Evolutionary conservation across 2,329 filamentous ascomycete genomes (phyloP), one percentile per base, ranked within the genome.

Genomic region (Chalaropsis thielavioides): DNA sequence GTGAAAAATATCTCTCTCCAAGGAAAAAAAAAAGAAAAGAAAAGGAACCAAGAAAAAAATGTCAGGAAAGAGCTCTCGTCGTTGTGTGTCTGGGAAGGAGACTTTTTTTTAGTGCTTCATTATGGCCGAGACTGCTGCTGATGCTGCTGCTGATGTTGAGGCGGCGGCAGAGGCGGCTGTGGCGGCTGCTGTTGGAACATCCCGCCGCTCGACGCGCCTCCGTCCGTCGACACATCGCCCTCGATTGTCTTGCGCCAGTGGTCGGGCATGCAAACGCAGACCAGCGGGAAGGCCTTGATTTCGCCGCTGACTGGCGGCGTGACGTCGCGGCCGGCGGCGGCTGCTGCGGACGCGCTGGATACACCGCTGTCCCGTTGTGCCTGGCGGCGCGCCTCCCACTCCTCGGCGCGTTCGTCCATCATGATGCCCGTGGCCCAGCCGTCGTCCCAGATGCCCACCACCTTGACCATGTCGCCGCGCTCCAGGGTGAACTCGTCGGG

Each of bases 381-480:
- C 71, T 89, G 86, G 71, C 84, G 83, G 68, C 87, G 82, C 54
- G 82, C 81, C 70, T 95, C 89, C 85, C 90, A 96, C 69, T 96
- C 90, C 68, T 97, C 92, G 1, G 91, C 91, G 64, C 84, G 82
- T 71, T 95, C 89, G 64, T 87, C 81, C 65, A 95, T 78, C 72
- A 95, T 81, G 64, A 96, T 82, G 71, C 94, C 94, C 1, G 94
- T 99, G 11, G 94, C 94, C 94, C 94, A 99, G 59, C 94, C 94
- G 73, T 99, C 94, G 72, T 99, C 94, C 94, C 94, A 99, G 69
- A 99, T 99, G 68, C 94, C 94, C 40, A 97, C 88, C 15, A 99
- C 87, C 77, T 96, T 97, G 72, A 99, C 82, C 92, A 99, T 96
- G 73, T 99, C 94, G 64, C 94, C 94, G 66, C 94, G 85, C 71